These are phyloP conservation scores for Anisogramma anomala DNA, from an alignment of 2,329 filamentous ascomycete genomes.

Conservation along the genomic window DNA sequence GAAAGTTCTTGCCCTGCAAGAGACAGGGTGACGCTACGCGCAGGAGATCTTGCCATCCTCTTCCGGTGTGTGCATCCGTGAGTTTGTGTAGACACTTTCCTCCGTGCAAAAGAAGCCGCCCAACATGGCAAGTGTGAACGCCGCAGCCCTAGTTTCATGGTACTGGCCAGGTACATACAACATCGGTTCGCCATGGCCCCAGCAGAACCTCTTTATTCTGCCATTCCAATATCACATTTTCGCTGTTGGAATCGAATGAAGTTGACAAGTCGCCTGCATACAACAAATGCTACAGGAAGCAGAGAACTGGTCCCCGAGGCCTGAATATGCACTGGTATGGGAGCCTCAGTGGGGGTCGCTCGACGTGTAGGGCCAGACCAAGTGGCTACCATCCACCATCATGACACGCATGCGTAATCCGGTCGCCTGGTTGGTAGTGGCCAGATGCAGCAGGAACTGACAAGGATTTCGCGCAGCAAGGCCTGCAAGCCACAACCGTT, in stretches of 20 bases:
- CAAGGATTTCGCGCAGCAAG: slow-evolving; percentile 9
- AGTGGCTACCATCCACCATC: slow-evolving; percentile 7
- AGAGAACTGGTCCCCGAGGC: slow-evolving; percentile 9
- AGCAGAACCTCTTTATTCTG: too few relatives aligned
- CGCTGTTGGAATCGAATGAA: not conserved
- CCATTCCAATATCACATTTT: too few relatives aligned
- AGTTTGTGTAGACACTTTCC: too few relatives aligned
- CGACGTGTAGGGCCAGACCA: not conserved
- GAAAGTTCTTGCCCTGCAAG: not conserved
- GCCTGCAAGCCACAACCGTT: slow-evolving; percentile 12
- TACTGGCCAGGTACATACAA: too few relatives aligned
- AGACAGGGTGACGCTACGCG: not conserved
- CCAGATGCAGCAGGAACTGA: slow-evolving; percentile 1
- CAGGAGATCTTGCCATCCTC: not conserved
- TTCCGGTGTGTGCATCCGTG: not conserved
- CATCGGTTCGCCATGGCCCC: too few relatives aligned
- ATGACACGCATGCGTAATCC: not conserved
- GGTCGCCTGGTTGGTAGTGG: slow-evolving; percentile 2
- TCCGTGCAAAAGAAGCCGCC: too few relatives aligned
- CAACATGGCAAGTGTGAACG: too few relatives aligned
- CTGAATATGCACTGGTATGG: not conserved
- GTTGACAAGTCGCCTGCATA: slow-evolving; percentile 7
- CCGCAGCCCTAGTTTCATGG: too few relatives aligned
- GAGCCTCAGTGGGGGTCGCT: slow-evolving; percentile 9
- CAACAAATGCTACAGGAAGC: slow-evolving; percentile 1